Evolutionary conservation across 768 basidiomycete genomes (phyloP), one percentile per base, ranked within the genome.

Genomic region (Suillus subalutaceus): DNA sequence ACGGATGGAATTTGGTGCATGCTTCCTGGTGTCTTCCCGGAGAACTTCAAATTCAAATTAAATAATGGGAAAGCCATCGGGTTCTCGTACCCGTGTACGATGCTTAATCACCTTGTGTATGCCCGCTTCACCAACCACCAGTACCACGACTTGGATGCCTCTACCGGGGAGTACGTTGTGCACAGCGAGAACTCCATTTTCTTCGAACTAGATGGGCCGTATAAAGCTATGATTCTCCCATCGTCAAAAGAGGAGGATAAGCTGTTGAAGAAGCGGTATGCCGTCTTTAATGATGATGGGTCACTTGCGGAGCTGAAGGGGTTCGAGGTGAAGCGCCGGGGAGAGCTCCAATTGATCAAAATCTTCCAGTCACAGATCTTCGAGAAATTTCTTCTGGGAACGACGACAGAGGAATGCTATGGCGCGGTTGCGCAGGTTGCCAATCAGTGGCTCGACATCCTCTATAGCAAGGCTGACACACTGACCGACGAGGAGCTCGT

Each of bases 1-100:
- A 99, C 97, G 16, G 97, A 99, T 78, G 97, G 97, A 69, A 99
- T 99, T 69, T 99, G 97, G 97, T 99, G 97, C 79, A 99, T 99
- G 97, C 88, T 99, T 30, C 97, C 97, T 5, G 95, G 94, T 4
- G 88, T 95, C 15, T 99, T 99, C 78, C 97, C 97, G 3, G 97
- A 99, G 79, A 94, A 97, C 78, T 99, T 98, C 88, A 90, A 90
- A 76, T 98, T 99, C 85, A 90, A 96, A 74, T 84, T 98, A 66
- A 81, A 83, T 55, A 90, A 86, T 71, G 97, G 97, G 66, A 98
- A 98, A 82, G 81, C 90, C 8, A 88, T 98, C 69, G 82, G 84
- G 8, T 90, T 99, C 72, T 98, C 96, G 23, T 99, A 99, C 74
- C 97, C 97, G 0, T 99, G 97, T 78, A 99, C 96, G 6, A 99